Base-by-base conservation (phyloP, 2,329 filamentous ascomycete species). In the Cladosporium cucumerinum region DNA sequence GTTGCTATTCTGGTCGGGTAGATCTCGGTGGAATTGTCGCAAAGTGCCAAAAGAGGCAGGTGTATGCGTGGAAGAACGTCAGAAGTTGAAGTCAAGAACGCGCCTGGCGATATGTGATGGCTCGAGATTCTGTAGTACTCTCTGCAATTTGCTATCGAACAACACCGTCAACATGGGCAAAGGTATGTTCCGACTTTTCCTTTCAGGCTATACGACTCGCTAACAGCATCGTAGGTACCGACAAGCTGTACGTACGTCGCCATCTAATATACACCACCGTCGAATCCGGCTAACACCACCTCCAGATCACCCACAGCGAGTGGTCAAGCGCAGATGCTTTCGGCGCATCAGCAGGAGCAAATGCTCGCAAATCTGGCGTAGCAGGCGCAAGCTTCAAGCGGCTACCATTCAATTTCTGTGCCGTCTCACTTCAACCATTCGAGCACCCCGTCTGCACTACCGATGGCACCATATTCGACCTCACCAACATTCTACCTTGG, bases 321-420 rank as follows among this genome's bases (percentile, higher is more conserved):
- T 99, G 95, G 95, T 89, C 92, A 8, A 97, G 93, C 6, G 87
- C 89, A 57, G 93, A 97, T 78, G 88, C 92, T 66, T 97, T 91
- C 79, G 90, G 91, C 34, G 92, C 93, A 70, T 93, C 88, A 75
- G 89, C 89, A 64, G 87, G 87, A 71, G 86, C 89, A 64, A 88
- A 88, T 59, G 81, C 82, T 77, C 85, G 75, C 76, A 88, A 80
- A 78, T 84, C 73, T 69, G 81, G 77, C 77, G 84, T 77, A 25
- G 78, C 78, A 57, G 79, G 81, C 2, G 84, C 86, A 57, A 85
- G 86, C 43, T 98, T 98, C 82, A 92, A 90, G 74, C 90, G 92
- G 54, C 86, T 99, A 1, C 95, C 96, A 32, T 99, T 96, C 86
- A 98, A 97, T 83, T 98, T 95, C 81, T 99, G 95, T 85, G 92